A percentile compares a stretch with the other conserved stretches of the same genome.
These are phyloP conservation scores for Helminthosporium solani DNA, from an alignment of 2,329 filamentous ascomycete species.

Conservation along the genomic window DNA sequence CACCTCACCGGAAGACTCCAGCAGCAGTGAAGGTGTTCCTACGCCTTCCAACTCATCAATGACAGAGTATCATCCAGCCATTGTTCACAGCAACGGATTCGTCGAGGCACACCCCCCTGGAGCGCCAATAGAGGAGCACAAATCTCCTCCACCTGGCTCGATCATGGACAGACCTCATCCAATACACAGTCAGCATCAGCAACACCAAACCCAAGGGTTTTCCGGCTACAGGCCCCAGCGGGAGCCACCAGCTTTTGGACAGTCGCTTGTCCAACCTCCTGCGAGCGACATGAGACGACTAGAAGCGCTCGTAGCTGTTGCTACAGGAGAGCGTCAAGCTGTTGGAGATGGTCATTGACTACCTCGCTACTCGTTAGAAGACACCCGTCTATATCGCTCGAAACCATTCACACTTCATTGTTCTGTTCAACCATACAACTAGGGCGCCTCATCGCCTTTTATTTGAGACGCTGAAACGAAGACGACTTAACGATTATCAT, in stretches of 20 bases:
- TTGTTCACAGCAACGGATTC: conserved; percentile 53
- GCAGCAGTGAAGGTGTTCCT: conserved; percentile 56
- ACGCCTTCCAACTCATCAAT: conserved; percentile 53
- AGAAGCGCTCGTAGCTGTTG: conserved; percentile 65
- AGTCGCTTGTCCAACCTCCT: conserved; percentile 37
- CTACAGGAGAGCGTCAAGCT: conserved; percentile 56
- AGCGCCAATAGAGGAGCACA: conserved; percentile 44
- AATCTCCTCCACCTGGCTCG: conserved; percentile 30
- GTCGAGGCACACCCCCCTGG: conserved; percentile 47
- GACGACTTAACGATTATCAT: conserved; percentile 16
- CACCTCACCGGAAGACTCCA: conserved; percentile 57
- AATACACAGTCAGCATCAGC: conserved; percentile 30
- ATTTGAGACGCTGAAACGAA: conserved; percentile 1
- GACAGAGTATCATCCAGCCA: conserved; percentile 54
- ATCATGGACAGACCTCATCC: conserved; percentile 43
- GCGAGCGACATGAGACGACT: conserved; percentile 56
- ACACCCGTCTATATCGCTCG: too few relatives aligned
- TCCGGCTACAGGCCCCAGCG: conserved; percentile 32
- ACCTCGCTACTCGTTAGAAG: too few relatives aligned
- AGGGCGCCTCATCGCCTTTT: background rate
- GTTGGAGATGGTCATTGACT: conserved; percentile 31
- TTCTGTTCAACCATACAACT: background rate
- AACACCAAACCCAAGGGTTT: conserved; percentile 32
- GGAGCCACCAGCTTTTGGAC: conserved; percentile 33
- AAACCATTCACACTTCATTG: background rate